These are phyloP conservation scores for Neurospora africana DNA, from an alignment of 495 filamentous ascomycete species.

Conservation along the genomic window DNA sequence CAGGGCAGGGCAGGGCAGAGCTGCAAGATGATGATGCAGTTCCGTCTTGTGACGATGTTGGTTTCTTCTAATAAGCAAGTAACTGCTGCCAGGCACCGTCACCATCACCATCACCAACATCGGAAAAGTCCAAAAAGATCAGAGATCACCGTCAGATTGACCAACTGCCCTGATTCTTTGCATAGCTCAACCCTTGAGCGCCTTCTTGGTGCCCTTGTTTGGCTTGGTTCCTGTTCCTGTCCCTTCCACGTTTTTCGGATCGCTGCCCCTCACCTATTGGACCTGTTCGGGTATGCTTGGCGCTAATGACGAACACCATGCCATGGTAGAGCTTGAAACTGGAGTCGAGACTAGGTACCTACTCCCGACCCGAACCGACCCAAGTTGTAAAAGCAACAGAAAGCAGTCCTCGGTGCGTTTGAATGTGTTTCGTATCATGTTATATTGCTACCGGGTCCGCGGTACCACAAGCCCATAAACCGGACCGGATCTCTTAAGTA, in stretches of 20 bases:
- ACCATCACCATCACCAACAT: not conserved
- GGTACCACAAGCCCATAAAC: not conserved
- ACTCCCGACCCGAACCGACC: too few relatives aligned
- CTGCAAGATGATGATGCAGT: not conserved
- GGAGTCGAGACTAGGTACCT: too few relatives aligned
- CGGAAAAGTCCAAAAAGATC: not conserved
- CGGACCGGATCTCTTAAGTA: not conserved
- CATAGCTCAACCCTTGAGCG: not conserved
- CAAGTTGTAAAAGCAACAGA: too few relatives aligned
- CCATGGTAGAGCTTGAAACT: not conserved
- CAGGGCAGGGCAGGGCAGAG: not conserved
- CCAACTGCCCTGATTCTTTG: not conserved
- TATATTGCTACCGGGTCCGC: too few relatives aligned
- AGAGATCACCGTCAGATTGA: not conserved
- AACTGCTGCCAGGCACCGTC: not conserved
- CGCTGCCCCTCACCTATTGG: not conserved
- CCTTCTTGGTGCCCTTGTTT: not conserved
- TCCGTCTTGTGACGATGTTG: not conserved
- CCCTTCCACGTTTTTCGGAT: not conserved
- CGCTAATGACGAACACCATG: not conserved
- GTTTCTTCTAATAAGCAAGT: not conserved
- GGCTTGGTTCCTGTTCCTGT: not conserved
- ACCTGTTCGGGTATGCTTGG: not conserved
- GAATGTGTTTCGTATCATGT: too few relatives aligned
- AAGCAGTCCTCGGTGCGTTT: too few relatives aligned